Percentiles rank a stretch among this genome's conserved stretches.
These are phyloP conservation scores for Sugiyamaella pinicola DNA, from an alignment of 1,139 yeast species.

Conservation along the genomic window DNA sequence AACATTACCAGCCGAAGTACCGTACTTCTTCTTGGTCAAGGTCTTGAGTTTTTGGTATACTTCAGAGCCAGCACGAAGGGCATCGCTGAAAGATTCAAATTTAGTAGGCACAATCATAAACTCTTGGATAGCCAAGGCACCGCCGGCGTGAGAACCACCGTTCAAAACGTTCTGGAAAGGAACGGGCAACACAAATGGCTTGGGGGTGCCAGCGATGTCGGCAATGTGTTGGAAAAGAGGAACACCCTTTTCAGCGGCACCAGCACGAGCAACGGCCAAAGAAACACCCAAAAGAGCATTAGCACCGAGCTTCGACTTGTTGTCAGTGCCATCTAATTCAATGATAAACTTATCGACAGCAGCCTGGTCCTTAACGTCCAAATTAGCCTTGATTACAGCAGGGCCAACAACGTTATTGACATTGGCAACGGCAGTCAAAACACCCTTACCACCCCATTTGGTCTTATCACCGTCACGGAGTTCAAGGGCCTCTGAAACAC, in stretches of 20 bases:
- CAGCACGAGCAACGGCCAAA: slow-evolving; percentile 90
- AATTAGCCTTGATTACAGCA: slow-evolving; percentile 70
- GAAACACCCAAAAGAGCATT: slow-evolving; percentile 96
- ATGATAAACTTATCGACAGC: slow-evolving; percentile 77
- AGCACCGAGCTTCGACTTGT: slow-evolving; percentile 94
- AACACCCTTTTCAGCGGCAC: slow-evolving; percentile 85
- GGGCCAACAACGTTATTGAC: slow-evolving; percentile 90
- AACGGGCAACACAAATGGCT: slow-evolving; percentile 86
- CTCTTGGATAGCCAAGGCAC: slow-evolving; percentile 97
- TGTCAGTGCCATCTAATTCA: slow-evolving; percentile 86
- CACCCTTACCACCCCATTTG: slow-evolving; percentile 97
- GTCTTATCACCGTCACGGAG: slow-evolving; percentile 93
- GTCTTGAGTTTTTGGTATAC: slow-evolving; percentile 94
- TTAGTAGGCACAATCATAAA: slow-evolving; percentile 96
- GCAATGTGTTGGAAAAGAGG: slow-evolving; percentile 88
- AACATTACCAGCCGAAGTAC: slow-evolving; percentile 96
- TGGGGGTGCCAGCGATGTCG: slow-evolving; percentile 63
- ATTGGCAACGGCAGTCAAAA: slow-evolving; percentile 84
- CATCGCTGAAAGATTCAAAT: slow-evolving; percentile 87
- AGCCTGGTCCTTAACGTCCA: slow-evolving; percentile 77
- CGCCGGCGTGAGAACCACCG: slow-evolving; percentile 99
- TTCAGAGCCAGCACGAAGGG: slow-evolving; percentile 92
- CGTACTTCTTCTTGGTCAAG: slow-evolving; percentile 88
- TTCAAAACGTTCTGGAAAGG: slow-evolving; percentile 97
- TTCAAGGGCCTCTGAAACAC: slow-evolving; percentile 93